A percentile compares a stretch with the other conserved stretches of the same genome.
phyloP scores from a whole-genome alignment of 1,284 basidiomycete species.

The Cryptococcus hybrid region DNA sequence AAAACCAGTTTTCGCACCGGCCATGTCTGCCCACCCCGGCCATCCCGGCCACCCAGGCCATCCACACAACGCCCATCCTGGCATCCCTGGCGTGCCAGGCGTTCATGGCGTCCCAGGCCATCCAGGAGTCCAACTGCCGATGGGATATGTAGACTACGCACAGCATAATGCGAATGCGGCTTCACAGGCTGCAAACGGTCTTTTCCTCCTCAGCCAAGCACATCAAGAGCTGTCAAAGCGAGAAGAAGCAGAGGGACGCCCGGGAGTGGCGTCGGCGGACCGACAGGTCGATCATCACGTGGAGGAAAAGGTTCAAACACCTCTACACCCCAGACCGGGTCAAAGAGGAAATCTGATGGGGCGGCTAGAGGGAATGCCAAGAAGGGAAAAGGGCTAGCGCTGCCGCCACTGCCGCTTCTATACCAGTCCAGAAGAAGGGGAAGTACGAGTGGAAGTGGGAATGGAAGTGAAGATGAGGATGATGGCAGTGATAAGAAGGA shows the following conservation, averaged over 20 bases:
- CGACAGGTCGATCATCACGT: constrained; percentile 7
- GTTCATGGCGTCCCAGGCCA: constrained; percentile 11
- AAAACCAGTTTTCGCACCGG: constrained; percentile 12
- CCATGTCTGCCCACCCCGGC: constrained; percentile 17
- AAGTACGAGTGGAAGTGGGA: constrained; percentile 54
- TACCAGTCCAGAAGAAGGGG: constrained; percentile 49
- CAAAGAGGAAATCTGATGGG: constrained; percentile 4
- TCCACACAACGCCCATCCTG: background rate
- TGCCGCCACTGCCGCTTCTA: constrained; percentile 7
- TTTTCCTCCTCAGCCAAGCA: constrained; percentile 89
- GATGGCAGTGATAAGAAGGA: constrained; percentile 26
- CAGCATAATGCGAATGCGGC: constrained; percentile 48
- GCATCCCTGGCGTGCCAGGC: background rate
- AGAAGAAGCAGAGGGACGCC: constrained; percentile 58
- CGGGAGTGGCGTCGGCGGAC: background rate
- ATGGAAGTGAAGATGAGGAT: constrained; percentile 47
- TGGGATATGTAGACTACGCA: constrained; percentile 39
- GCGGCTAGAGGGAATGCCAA: constrained; percentile 59
- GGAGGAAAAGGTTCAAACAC: constrained; percentile 3
- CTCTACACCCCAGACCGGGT: no score
- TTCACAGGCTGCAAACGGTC: constrained; percentile 72
- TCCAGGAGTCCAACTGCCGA: background rate
- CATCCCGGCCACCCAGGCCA: constrained; percentile 1
- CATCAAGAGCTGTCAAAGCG: constrained; percentile 96
- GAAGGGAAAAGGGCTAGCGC: constrained; percentile 65